Base-by-base conservation (phyloP, 148 eudicot genomes). In the Camellia japonica region DNA sequence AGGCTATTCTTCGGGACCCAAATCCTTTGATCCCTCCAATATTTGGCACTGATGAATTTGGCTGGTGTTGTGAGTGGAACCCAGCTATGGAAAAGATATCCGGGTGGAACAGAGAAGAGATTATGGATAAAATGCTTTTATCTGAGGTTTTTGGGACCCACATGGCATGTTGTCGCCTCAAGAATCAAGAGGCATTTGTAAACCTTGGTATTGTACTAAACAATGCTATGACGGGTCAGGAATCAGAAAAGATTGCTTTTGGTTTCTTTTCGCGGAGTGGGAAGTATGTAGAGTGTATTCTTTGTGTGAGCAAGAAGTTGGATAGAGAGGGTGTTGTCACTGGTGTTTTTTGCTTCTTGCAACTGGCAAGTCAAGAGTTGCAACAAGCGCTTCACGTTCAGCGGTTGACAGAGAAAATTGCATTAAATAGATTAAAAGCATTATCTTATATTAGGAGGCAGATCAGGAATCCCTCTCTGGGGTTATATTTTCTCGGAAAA, bases 41-140 rank as follows among this genome's bases (percentile, higher is more conserved):
- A 73, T 93, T 95, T 78, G 97, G 93, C 74, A 82, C 92, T 0
- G 97, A 95, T 75, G 97, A 95, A 77, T 92, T 93, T 77, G 97
- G 97, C 0, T 95, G 99, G 97, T 95, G 99, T 70, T 84, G 87
- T 13, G 99, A 95, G 82, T 95, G 99, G 99, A 95, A 95, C 75
- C 84, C 92, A 14, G 97, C 99, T 2, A 95, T 95, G 99, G 81
- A 80, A 18, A 87, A 90, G 58, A 9, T 91, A 67, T 85, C 99
- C 2, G 97, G 99, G 9, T 88, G 92, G 89, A 73, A 46, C 0
- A 81, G 97, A 12, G 85, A 90, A 10, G 91, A 95, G 11, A 90
- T 92, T 15, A 83, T 93, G 2, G 88, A 90, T 79, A 95, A 92
- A 80, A 93, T 95, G 99, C 87, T 95, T 62, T 66, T 95, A 3